Conservation (phyloP, 768 basidiomycete species). For the Phanerodontia chrysosporium region DNA sequence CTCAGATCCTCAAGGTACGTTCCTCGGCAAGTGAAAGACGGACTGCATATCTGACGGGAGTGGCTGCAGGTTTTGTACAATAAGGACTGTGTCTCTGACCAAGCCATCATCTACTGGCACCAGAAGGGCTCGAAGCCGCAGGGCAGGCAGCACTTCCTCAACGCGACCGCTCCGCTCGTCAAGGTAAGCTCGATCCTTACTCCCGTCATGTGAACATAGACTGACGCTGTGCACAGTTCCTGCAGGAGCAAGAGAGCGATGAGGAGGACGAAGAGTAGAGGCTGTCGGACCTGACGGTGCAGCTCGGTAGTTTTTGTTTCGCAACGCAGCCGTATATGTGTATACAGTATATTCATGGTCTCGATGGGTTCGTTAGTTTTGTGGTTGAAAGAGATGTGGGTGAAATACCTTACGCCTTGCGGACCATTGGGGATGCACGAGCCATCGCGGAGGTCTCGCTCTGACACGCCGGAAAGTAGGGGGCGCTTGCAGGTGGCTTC, state of each 20-base stretch:
- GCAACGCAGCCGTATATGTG: too few relatives aligned
- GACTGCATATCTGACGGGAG: neutral
- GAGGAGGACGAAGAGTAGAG: conserved; percentile 52
- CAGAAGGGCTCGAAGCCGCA: conserved; percentile 96
- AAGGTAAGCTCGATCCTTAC: conserved; percentile 49
- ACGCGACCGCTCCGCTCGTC: conserved; percentile 81
- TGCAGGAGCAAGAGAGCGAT: conserved; percentile 84
- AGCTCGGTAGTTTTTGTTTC: too few relatives aligned
- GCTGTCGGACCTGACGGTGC: neutral
- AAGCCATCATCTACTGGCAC: conserved; percentile 97
- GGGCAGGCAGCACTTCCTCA: conserved; percentile 93
- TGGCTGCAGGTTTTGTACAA: conserved; percentile 79
- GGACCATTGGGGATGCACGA: too few relatives aligned
- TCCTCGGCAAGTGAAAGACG: neutral
- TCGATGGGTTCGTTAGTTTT: too few relatives aligned
- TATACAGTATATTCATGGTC: too few relatives aligned
- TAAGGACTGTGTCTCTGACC: conserved; percentile 91
- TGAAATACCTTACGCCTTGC: too few relatives aligned
- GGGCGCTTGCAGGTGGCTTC: neutral
- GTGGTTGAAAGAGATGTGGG: too few relatives aligned
- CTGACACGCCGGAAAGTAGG: too few relatives aligned
- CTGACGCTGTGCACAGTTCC: conserved; percentile 49
- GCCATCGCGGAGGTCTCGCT: too few relatives aligned
- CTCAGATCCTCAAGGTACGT: conserved; percentile 84
- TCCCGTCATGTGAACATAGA: neutral